Percentiles rank a stretch among this genome's conserved stretches.
Evolutionary conservation across 306 rosid species (phyloP).

Genomic region (Ziziphus jujuba): DNA sequence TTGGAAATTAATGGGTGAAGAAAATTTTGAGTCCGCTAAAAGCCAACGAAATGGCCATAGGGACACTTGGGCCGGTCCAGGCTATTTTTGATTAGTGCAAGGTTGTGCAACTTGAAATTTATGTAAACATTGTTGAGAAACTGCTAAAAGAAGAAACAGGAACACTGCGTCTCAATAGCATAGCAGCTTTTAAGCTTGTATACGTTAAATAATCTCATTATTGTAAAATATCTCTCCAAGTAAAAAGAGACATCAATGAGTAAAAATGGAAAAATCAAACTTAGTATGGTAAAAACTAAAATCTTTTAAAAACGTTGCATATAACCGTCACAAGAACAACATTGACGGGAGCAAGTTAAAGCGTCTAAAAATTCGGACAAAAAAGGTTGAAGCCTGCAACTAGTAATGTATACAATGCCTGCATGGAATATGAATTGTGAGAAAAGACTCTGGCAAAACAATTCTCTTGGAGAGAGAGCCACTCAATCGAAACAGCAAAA

Average conservation of each 20-base stretch:
- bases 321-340: neutral
- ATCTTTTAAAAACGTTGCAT: neutral
- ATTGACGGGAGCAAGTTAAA: neutral
- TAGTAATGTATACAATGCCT: conserved; percentile 9
- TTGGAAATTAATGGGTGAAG: neutral
- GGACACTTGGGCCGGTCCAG: too few species aligned
- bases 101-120: too few species aligned
- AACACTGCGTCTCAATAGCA: too few species aligned
- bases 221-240: too few species aligned
- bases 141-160: too few species aligned
- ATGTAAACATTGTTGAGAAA: too few species aligned
- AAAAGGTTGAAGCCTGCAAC: conserved; percentile 14
- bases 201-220: too few species aligned
- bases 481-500: conserved; percentile 19
- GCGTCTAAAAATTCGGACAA: conserved; percentile 12
- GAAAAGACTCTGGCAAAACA: conserved; percentile 10
- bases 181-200: too few species aligned
- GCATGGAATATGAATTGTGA: conserved; percentile 7
- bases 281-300: neutral
- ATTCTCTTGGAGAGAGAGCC: conserved; percentile 16
- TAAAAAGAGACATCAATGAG: too few species aligned
- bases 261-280: too few species aligned
- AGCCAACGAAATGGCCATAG: neutral
- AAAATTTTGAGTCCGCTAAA: neutral
- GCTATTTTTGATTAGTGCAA: too few species aligned